These are phyloP conservation scores for Vigna angularis DNA, from an alignment of 306 rosid species.

Conservation along the genomic window DNA sequence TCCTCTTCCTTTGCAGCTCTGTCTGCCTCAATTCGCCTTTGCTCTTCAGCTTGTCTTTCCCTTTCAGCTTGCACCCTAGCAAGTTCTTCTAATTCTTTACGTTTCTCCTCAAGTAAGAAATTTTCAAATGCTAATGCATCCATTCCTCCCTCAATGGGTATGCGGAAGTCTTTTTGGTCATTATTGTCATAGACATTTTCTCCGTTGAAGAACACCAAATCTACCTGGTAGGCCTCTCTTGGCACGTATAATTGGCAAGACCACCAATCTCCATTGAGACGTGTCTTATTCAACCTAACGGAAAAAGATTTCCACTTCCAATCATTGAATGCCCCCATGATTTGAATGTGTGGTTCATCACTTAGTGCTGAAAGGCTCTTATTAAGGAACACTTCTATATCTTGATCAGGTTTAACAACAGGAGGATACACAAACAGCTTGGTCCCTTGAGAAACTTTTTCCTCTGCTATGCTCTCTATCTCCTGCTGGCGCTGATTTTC, in stretches of 20 bases:
- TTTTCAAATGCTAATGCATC: conserved; percentile 73
- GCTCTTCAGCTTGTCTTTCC: conserved; percentile 84
- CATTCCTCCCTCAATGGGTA: conserved; percentile 79
- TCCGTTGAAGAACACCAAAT: conserved; percentile 95
- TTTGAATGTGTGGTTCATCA: conserved; percentile 68
- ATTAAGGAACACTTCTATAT: conserved; percentile 76
- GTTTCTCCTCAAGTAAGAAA: conserved; percentile 92
- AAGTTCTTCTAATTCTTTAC: conserved; percentile 71
- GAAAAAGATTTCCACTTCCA: conserved; percentile 94
- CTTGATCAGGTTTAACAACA: conserved; percentile 80
- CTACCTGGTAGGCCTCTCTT: conserved; percentile 78
- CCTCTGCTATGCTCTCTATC: conserved; percentile 73
- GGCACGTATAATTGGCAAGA: conserved; percentile 84
- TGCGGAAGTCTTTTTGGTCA: conserved; percentile 75
- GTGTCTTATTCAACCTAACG: conserved; percentile 59
- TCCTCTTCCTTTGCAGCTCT: conserved; percentile 79
- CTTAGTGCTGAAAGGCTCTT: conserved; percentile 68
- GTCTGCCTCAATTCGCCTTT: conserved; percentile 72
- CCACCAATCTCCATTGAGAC: conserved; percentile 88
- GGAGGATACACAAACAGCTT: conserved; percentile 80
- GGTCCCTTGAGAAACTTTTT: conserved; percentile 59
- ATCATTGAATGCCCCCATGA: conserved; percentile 92
- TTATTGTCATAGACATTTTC: conserved; percentile 87
- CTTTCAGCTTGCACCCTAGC: conserved; percentile 85
- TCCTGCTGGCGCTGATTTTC: conserved; percentile 60